Evolutionary conservation across 805 yeast species (phyloP).

Genomic region (Candida pini): DNA sequence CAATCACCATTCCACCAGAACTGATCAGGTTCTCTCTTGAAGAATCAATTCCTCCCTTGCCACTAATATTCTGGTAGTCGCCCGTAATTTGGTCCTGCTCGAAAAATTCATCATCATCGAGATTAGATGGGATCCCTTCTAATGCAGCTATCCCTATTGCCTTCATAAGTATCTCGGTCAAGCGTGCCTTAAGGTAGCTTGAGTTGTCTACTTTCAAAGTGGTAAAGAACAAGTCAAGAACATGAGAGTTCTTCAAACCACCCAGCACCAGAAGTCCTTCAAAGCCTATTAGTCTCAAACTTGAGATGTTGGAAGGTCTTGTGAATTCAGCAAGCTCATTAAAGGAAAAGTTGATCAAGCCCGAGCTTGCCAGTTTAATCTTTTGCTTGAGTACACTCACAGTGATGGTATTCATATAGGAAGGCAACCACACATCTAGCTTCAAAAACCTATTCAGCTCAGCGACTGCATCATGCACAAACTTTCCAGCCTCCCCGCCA

Average conservation of each 20-base stretch:
- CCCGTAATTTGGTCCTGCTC: conserved; percentile 3
- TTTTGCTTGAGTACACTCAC: conserved; percentile 54
- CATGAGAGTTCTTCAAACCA: conserved; percentile 60
- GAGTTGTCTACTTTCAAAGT: conserved; percentile 52
- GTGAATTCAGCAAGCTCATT: conserved; percentile 54
- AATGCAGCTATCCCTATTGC: conserved; percentile 65
- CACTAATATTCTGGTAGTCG: conserved; percentile 4
- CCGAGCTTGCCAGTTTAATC: conserved; percentile 50
- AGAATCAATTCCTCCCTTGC: background rate
- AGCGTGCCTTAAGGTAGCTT: conserved; percentile 41
- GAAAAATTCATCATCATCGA: conserved; percentile 62
- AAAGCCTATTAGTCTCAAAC: conserved; percentile 63
- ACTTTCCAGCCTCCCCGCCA: conserved; percentile 15
- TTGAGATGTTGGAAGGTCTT: conserved; percentile 37
- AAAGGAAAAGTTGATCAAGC: conserved; percentile 45
- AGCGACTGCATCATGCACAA: conserved; percentile 42
- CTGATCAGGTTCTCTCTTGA: conserved; percentile 4
- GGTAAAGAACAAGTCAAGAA: conserved; percentile 59
- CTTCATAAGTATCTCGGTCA: conserved; percentile 42
- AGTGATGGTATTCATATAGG: conserved; percentile 54
- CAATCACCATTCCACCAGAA: conserved; percentile 39
- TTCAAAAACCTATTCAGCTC: conserved; percentile 74
- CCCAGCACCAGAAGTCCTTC: conserved; percentile 67
- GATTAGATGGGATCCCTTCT: conserved; percentile 49
- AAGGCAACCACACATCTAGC: conserved; percentile 83